A percentile compares a stretch with the other conserved stretches of the same genome.
Evolutionary conservation across 148 eudicot species (phyloP).

Genomic region (Amaranthus hypochondriacus): DNA sequence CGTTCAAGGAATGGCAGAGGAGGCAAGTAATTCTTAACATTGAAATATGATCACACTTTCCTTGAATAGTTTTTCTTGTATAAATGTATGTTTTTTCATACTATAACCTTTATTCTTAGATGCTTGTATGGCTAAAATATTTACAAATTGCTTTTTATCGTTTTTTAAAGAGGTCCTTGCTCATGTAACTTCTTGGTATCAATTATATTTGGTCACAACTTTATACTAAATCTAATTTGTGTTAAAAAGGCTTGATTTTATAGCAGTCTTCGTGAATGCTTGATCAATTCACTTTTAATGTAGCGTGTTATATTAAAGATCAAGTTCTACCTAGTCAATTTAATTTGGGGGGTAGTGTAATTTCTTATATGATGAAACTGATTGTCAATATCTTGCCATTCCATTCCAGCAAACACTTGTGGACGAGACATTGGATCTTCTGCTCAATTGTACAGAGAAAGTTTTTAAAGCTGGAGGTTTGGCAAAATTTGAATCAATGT

Average conservation of each 20-base stretch:
- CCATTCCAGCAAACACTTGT: slow-evolving; percentile 41
- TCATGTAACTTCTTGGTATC: neutral
- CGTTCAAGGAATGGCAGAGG: slow-evolving; percentile 23
- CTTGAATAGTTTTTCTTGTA: neutral
- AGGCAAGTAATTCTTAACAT: slow-evolving; percentile 42
- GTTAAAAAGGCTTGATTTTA: neutral
- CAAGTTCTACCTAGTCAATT: neutral
- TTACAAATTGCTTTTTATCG: neutral
- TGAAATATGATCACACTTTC: neutral
- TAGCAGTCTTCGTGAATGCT: neutral
- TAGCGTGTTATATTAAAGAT: neutral
- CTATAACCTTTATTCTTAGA: neutral
- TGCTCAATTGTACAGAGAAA: slow-evolving; percentile 45
- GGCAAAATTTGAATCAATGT: slow-evolving; percentile 34
- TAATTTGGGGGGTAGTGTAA: neutral
- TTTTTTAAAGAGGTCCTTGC: neutral
- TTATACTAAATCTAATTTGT: neutral
- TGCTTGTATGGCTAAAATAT: neutral
- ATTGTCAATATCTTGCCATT: slow-evolving; percentile 6
- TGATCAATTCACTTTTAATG: neutral
- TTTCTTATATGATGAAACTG: neutral
- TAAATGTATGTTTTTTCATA: neutral
- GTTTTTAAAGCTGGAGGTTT: slow-evolving; percentile 32
- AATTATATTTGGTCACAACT: neutral
- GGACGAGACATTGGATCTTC: slow-evolving; percentile 59